Percentiles rank a stretch among this genome's conserved stretches.
Conservation (phyloP, 495 filamentous ascomycete genomes). For the Chaetomium tenue region DNA sequence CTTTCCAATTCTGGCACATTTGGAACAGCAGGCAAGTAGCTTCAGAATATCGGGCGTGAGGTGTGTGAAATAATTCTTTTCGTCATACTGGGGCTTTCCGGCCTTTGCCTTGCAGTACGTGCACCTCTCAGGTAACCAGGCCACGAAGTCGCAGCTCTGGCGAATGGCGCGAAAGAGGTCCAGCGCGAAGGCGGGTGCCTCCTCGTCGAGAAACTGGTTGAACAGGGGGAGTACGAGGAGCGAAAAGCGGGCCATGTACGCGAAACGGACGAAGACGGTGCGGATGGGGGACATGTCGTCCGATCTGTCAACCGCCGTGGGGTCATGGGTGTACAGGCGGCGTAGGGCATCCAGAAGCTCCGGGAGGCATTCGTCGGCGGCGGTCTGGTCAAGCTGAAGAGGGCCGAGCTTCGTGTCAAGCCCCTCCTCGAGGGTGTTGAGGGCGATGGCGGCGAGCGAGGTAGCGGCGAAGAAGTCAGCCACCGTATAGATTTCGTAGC, state of each 20-base stretch:
- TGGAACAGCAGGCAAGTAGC: slow-evolving; percentile 18
- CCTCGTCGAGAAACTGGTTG: slow-evolving; percentile 22
- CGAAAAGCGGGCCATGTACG: slow-evolving; percentile 27
- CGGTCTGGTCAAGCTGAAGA: slow-evolving; percentile 25
- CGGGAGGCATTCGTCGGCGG: slow-evolving; percentile 24
- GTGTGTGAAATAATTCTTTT: slow-evolving; percentile 29
- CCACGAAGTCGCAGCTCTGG: slow-evolving; percentile 24
- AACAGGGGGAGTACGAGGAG: slow-evolving; percentile 24
- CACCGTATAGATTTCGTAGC: slow-evolving; percentile 29
- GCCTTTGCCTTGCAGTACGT: slow-evolving; percentile 25
- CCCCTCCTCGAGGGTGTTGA: slow-evolving; percentile 25
- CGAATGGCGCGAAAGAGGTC: slow-evolving; percentile 31
- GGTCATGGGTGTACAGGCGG: slow-evolving; percentile 26
- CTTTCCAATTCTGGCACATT: slow-evolving; percentile 22
- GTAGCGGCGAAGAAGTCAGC: slow-evolving; percentile 32
- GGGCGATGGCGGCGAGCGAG: slow-evolving; percentile 26
- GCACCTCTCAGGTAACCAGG: slow-evolving; percentile 23
- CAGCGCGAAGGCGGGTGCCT: slow-evolving; percentile 21
- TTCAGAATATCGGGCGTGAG: slow-evolving; percentile 23
- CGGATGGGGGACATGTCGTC: slow-evolving; percentile 11
- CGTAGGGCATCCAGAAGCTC: slow-evolving; percentile 31
- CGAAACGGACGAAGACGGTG: slow-evolving; percentile 23
- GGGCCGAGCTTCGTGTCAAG: slow-evolving; percentile 22
- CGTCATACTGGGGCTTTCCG: slow-evolving; percentile 20
- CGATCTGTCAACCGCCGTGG: not conserved